Evolutionary conservation across 768 basidiomycete genomes (phyloP).

Genomic region (Hypsizygus marmoreus): DNA sequence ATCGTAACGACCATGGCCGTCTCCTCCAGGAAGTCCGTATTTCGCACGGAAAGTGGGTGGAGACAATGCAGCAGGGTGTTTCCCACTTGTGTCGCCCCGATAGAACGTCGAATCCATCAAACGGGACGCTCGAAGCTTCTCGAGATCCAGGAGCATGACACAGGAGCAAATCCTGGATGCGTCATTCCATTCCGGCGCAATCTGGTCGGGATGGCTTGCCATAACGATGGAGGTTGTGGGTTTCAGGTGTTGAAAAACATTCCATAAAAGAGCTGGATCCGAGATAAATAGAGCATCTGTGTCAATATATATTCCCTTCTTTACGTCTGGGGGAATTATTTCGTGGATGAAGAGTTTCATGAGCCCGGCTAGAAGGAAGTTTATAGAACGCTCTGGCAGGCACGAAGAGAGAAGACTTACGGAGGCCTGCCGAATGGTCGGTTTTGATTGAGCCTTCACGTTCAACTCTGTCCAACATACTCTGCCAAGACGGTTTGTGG

Average conservation of each 20-base stretch:
- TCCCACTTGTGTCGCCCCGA: conserved; percentile 25
- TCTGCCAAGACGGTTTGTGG: conserved; percentile 40
- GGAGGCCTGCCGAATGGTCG: conserved; percentile 49
- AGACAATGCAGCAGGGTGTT: conserved; percentile 33
- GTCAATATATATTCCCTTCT: conserved; percentile 51
- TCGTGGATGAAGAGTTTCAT: conserved; percentile 59
- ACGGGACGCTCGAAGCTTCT: conserved; percentile 41
- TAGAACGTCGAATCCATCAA: conserved; percentile 51
- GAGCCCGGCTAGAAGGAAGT: conserved; percentile 38
- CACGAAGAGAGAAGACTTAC: conserved; percentile 31
- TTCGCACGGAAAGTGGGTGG: conserved; percentile 44
- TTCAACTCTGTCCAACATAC: conserved; percentile 43
- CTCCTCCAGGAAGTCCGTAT: conserved; percentile 41
- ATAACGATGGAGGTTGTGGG: conserved; percentile 41
- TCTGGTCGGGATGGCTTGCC: conserved; percentile 45
- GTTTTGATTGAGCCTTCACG: conserved; percentile 47
- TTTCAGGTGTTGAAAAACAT: conserved; percentile 35
- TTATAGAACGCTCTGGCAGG: neutral
- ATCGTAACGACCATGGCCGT: conserved; percentile 36
- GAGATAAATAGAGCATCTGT: conserved; percentile 53
- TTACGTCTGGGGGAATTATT: conserved; percentile 42
- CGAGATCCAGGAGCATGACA: conserved; percentile 53
- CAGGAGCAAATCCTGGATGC: conserved; percentile 53
- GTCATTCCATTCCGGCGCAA: conserved; percentile 41
- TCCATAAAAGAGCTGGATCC: conserved; percentile 49